Evolutionary conservation across 257 asterid genomes (phyloP), one percentile per base, ranked within the genome.

Genomic region (Handroanthus guayacan): DNA sequence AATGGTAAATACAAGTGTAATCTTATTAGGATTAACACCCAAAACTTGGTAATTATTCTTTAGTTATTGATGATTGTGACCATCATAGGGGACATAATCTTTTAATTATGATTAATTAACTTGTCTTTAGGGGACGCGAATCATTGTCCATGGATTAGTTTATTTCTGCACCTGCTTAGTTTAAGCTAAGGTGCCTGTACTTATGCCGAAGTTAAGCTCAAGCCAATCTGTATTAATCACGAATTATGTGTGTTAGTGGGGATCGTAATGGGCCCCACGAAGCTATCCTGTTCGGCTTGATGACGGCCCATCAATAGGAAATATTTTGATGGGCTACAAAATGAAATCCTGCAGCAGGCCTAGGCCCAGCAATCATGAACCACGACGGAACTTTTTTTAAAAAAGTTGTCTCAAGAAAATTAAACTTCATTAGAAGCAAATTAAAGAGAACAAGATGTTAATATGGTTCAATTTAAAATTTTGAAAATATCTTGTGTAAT

Each of bases 1-100:
- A 44, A 31, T 75, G 69, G 62, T 55, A 62, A 73, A 11, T 62
- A 74, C 51, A 80, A 64, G 87, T 83, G 87, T 76, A 72, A 20
- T 80, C 82, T 69, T 69, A 83, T 80, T 80, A 78, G 83, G 84
- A 80, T 81, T 70, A 77, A 73, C 87, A 84, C 87, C 78, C 72
- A 69, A 50, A 11, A 12, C 39, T 55, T 6, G 16, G 63, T 78
- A 56, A 69, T 68, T 62, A 69, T 63, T 74, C 34, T 45, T 11
- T 61, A 18, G 20, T 44, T 75, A 75, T 52, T 61, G 17, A 52
- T 62, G 34, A 72, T 41, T 55, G 41, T 63, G 48, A 10, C 72
- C 62, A 60, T 72, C 63, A 47, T 50, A 39, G 62, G 62, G 37
- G 72, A 37, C 61, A 62, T 31, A 41, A 67, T 71, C 36, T 31